Percentiles rank a stretch among this genome's conserved stretches.
These are phyloP conservation scores for Waltiozyma sp. DNA, from an alignment of 1,139 yeast genomes.

Conservation along the genomic window DNA sequence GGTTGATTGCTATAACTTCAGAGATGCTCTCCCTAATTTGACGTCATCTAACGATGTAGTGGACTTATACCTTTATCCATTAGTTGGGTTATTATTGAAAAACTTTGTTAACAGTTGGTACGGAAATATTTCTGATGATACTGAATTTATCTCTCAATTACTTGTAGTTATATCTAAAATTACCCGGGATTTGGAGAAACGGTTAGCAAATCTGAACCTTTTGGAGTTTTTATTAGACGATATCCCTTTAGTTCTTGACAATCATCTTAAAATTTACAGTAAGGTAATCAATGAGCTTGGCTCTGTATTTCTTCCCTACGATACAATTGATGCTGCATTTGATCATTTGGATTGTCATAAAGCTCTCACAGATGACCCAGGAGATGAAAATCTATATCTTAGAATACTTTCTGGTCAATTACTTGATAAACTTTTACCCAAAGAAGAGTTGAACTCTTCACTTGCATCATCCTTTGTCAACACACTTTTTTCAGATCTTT, in stretches of 20 bases:
- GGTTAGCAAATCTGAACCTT: constrained; percentile 23
- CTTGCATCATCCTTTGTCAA: constrained; percentile 27
- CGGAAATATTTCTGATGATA: constrained; percentile 27
- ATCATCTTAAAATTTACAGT: constrained; percentile 22
- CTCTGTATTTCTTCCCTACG: constrained; percentile 19
- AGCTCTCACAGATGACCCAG: constrained; percentile 27
- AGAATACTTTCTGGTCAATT: constrained; percentile 25
- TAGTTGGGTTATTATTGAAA: constrained; percentile 32
- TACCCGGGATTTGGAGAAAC: constrained; percentile 26
- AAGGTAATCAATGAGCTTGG: constrained; percentile 16
- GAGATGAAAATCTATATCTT: constrained; percentile 21
- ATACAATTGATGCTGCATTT: constrained; percentile 23
- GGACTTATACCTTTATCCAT: constrained; percentile 32
- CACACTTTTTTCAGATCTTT: constrained; percentile 30
- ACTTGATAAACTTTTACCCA: constrained; percentile 26
- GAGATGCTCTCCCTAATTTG: constrained; percentile 22
- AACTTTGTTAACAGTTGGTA: constrained; percentile 39
- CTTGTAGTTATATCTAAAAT: constrained; percentile 27
- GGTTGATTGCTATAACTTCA: constrained; percentile 7
- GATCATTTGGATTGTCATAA: constrained; percentile 35
- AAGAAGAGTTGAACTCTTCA: constrained; percentile 27
- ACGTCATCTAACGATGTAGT: constrained; percentile 25
- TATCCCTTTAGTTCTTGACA: constrained; percentile 28
- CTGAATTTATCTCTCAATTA: constrained; percentile 28
- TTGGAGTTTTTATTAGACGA: constrained; percentile 28